A percentile compares a stretch with the other conserved stretches of the same genome.
These are phyloP conservation scores for Datisca glomerata DNA, from an alignment of 306 rosid species.

Conservation along the genomic window DNA sequence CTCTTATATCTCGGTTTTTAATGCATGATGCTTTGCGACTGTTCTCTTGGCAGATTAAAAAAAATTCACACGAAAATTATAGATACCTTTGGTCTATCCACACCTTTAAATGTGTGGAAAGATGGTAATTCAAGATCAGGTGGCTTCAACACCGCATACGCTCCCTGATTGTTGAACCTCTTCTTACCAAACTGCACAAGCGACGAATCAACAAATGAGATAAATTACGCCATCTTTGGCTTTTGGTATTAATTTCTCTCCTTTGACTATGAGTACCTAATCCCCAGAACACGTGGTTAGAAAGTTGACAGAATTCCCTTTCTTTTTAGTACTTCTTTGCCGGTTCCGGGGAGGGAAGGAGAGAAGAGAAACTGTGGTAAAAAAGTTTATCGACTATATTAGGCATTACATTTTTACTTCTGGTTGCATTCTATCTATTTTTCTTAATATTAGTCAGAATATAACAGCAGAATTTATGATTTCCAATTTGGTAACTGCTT, in stretches of 20 bases:
- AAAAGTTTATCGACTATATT: no score
- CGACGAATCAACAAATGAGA: constrained; percentile 8
- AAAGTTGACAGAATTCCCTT: no score
- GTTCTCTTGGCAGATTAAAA: constrained; percentile 2
- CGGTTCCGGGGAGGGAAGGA: no score
- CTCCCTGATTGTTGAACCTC: constrained; percentile 64
- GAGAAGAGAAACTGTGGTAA: no score
- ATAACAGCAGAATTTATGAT: no score
- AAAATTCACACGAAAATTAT: neutral
- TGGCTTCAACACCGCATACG: constrained; percentile 59
- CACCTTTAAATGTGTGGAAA: constrained; percentile 61
- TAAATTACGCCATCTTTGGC: constrained; percentile 13
- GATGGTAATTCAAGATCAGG: constrained; percentile 63
- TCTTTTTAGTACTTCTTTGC: no score
- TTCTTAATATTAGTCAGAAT: no score
- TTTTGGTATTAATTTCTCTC: constrained; percentile 10
- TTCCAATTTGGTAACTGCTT: no score
- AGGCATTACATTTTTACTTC: no score
- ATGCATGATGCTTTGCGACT: neutral
- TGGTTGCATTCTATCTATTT: no score
- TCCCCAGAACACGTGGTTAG: no score
- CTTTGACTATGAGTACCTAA: neutral
- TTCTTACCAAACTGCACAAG: constrained; percentile 49
- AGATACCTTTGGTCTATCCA: constrained; percentile 52
- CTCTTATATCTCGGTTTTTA: neutral